Percentiles rank a stretch among this genome's conserved stretches.
Conservation (phyloP, 768 basidiomycete species). For the Tylopilus plumbeoviolaceoides region DNA sequence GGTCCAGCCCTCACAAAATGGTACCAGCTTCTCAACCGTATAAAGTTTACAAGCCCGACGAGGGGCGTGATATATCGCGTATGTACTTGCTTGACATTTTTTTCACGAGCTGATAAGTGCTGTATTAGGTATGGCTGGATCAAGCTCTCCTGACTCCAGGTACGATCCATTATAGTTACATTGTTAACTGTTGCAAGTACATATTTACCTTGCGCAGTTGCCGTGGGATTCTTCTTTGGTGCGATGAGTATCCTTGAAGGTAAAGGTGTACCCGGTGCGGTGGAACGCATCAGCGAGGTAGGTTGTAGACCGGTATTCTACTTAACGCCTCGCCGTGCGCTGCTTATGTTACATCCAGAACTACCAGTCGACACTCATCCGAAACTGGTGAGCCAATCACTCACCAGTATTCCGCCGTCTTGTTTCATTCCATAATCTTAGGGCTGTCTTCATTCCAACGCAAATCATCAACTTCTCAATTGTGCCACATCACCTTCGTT, state of each 20-base stretch:
- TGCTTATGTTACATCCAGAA: constrained; percentile 38
- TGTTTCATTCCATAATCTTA: constrained; percentile 18
- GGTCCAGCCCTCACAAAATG: constrained; percentile 81
- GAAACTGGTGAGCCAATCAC: constrained; percentile 56
- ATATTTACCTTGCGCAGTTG: constrained; percentile 27
- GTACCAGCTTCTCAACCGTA: constrained; percentile 68
- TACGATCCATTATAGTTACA: constrained; percentile 20
- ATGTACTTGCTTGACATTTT: constrained; percentile 15
- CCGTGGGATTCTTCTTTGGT: constrained; percentile 58
- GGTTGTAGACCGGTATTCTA: not conserved
- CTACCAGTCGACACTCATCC: constrained; percentile 68
- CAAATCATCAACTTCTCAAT: constrained; percentile 78
- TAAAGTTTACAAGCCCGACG: constrained; percentile 62
- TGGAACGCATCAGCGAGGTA: constrained; percentile 41
- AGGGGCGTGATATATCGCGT: constrained; percentile 62
- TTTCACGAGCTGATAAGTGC: not conserved
- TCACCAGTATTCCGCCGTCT: not conserved
- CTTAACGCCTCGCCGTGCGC: not conserved
- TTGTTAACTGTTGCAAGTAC: not conserved
- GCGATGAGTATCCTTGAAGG: constrained; percentile 82
- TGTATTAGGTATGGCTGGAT: constrained; percentile 68
- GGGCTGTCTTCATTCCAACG: constrained; percentile 72
- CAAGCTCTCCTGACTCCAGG: constrained; percentile 76
- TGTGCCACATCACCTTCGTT: constrained; percentile 73
- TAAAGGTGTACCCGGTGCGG: constrained; percentile 50